Evolutionary conservation across 768 basidiomycete species (phyloP), one percentile per base, ranked within the genome.

Genomic region (Amanita subjunquillea): DNA sequence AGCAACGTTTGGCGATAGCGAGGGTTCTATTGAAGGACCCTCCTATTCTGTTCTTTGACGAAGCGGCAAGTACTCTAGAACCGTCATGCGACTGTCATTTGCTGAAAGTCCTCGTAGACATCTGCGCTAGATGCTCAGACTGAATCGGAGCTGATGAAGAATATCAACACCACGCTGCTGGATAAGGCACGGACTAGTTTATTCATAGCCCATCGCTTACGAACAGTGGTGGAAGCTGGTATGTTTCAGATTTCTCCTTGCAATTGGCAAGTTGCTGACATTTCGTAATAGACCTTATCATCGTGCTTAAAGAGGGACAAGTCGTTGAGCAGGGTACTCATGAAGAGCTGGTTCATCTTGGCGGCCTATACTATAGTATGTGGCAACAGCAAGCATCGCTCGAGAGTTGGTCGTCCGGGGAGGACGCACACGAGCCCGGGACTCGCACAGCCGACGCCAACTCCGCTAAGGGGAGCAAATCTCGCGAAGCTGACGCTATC

Each of bases 41-140:
- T 0, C 85, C 87, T 10, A 97, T 98, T 59, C 62, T 98, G 60
- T 97, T 98, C 72, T 99, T 99, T 62, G 96, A 99, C 62, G 96
- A 99, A 68, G 96, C 96, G 38, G 93, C 93, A 59, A 62, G 90
- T 74, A 37, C 15, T 54, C 32, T n/a, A 57, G 37, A n/a, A n/a
- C 56, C 5, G 10, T 42, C 50, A 39, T 32, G 15, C 22, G 23
- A 22, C 2, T 10, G 9, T 7, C 7, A 43, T 44, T 29, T 39
- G n/a, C 36, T 27, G 39, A 47, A 17, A 27, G 12, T 39, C 51
- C 37, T 39, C 47, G 0, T 57, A 95, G 93, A 99, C 96, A 0
- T 96, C 93, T 0, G 94, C 96, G 0, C 69, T 99, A 56, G 96
- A 99, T 62, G 88, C 91, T 2, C 88, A 91, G 59, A 98, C 96